Evolutionary conservation across 331 rosid species (phyloP), one percentile per base, ranked within the genome.

Genomic region (Malus hybrid): DNA sequence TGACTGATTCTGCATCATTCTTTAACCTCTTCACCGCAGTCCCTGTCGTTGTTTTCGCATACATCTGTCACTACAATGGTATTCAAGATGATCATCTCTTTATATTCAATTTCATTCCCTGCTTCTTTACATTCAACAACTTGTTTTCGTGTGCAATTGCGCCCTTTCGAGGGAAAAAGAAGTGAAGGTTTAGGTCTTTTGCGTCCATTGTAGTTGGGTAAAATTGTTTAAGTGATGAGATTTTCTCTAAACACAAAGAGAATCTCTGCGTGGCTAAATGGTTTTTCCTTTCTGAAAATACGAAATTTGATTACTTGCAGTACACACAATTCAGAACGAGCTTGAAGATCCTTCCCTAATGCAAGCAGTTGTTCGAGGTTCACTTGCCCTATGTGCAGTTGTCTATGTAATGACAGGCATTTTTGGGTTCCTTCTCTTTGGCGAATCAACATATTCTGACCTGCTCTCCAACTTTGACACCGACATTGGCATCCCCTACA

Each of bases 21-120:
- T 52, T 70, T 33, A 70, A 69, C 19, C 72, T 75, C 68, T 75
- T 75, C 63, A 80, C 83, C 1, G 56, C 83, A 1, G 52, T 75
- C 54, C 80, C 80, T 19, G 72, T 75, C 32, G 33, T 80, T 27
- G 83, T 75, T 52, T 69, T 64, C 20, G 71, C 83, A 16, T 80
- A 74, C 39, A 64, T 75, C 42, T 80, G 83, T 72, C 83, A 80
- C 61, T 80, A 69, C 18, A 80, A 80, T 28, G 83, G 83, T 80
- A 69, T n/a, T 71, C 42, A 29, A 6, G 24, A 22, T 57, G 46
- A 44, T 46, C 15, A 3, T 31, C 16, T 56, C 27, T 67, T 5
- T 20, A 20, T 44, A 16, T 50, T 7, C 10, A 29, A 50, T 9
- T 48, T 6, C 10, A 32, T 27, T 48, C 48, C 14, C 57, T 44